Conservation (phyloP, 2,329 filamentous ascomycete genomes). For the Alternaria panax region DNA sequence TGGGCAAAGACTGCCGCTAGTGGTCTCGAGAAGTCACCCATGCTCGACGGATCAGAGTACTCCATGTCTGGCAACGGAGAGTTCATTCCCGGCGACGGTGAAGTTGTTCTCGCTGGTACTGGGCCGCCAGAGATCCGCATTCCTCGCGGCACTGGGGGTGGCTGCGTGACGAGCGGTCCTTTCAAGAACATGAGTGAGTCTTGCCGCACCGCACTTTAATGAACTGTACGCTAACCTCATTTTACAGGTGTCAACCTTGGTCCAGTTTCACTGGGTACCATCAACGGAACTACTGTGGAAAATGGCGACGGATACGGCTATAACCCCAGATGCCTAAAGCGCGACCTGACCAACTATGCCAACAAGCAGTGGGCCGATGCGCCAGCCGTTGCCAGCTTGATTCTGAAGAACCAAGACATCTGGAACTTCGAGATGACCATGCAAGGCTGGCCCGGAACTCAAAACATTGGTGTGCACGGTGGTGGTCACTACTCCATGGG, state of each 20-base stretch:
- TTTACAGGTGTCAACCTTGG: constrained; percentile 25
- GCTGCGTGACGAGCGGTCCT: constrained; percentile 61
- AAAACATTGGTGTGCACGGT: constrained; percentile 41
- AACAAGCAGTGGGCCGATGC: constrained; percentile 36
- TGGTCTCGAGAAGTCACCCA: constrained; percentile 55
- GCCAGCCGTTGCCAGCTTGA: constrained; percentile 29
- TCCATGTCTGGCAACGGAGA: constrained; percentile 57
- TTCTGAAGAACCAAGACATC: constrained; percentile 33
- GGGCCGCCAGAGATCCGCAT: constrained; percentile 41
- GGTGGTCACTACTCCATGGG: constrained; percentile 55
- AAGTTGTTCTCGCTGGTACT: constrained; percentile 30
- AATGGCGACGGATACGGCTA: constrained; percentile 26
- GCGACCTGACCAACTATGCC: constrained; percentile 32
- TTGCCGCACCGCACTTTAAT: rapidly evolving
- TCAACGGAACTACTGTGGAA: constrained; percentile 36
- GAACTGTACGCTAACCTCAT: not conserved
- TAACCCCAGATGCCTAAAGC: constrained; percentile 39
- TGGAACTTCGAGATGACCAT: constrained; percentile 42
- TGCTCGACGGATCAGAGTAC: constrained; percentile 64
- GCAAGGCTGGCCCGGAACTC: constrained; percentile 37
- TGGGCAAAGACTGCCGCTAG: constrained; percentile 58
- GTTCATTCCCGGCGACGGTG: constrained; percentile 37
- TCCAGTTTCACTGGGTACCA: constrained; percentile 19
- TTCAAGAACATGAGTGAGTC: constrained; percentile 53
- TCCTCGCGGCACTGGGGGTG: constrained; percentile 62